These are phyloP conservation scores for Teunomyces atbi DNA, from an alignment of 805 yeast genomes.

Conservation along the genomic window DNA sequence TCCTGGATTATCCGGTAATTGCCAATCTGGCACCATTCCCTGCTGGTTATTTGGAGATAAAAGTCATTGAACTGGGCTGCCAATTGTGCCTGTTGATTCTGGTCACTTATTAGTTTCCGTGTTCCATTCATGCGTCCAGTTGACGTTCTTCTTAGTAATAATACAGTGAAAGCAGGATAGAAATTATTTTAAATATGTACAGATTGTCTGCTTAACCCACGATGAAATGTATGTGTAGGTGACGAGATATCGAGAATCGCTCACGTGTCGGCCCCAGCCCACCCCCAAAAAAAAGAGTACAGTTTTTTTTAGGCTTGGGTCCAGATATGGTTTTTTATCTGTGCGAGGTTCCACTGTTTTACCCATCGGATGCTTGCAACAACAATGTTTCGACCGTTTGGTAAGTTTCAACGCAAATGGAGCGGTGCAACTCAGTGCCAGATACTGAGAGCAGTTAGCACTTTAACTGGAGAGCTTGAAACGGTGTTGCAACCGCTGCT, in stretches of 20 bases:
- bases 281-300: background rate
- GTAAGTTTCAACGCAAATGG: background rate
- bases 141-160: background rate
- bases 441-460: no score
- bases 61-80: slow-evolving; percentile 66
- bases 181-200: background rate
- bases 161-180: background rate
- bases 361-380: background rate
- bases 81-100: slow-evolving; percentile 48
- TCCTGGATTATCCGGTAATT: slow-evolving; percentile 70
- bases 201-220: background rate
- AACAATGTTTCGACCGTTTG: slow-evolving; percentile 1
- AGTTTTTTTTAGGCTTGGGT: background rate
- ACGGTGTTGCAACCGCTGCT: background rate
- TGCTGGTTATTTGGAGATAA: slow-evolving; percentile 41
- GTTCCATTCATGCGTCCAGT: slow-evolving; percentile 17
- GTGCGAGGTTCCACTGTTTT: background rate
- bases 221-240: background rate
- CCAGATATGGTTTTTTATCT: background rate
- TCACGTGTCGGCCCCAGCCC: slow-evolving; percentile 1
- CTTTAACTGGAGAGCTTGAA: background rate
- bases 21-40: slow-evolving; percentile 67
- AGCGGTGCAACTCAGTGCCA: background rate
- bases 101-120: slow-evolving; percentile 22
- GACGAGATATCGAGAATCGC: background rate